Evolutionary conservation across 768 basidiomycete genomes (phyloP).

Genomic region (Suillus alpinus): DNA sequence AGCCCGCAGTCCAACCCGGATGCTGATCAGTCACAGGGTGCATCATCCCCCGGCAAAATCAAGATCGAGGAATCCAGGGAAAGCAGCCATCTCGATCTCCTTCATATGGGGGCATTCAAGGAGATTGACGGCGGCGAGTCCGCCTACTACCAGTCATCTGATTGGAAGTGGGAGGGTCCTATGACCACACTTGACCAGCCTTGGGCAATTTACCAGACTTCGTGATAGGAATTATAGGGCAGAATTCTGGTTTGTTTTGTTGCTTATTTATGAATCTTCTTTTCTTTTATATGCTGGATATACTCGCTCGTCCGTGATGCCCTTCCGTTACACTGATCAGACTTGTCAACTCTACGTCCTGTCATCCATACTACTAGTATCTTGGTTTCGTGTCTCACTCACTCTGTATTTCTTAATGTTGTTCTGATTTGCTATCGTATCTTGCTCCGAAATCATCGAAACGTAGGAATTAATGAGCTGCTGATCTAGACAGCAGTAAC

Average conservation of each 20-base stretch:
- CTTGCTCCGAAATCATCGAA: constrained; percentile 31
- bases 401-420: constrained; percentile 59
- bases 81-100: constrained; percentile 41
- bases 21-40: constrained; percentile 45
- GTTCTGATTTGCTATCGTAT: constrained; percentile 58
- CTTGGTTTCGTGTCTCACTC: constrained; percentile 39
- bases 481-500: constrained; percentile 1
- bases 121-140: constrained; percentile 78
- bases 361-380: constrained; percentile 38
- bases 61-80: constrained; percentile 48
- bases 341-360: constrained; percentile 23
- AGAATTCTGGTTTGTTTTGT: constrained; percentile 12
- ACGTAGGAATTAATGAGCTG: constrained; percentile 4
- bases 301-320: constrained; percentile 34
- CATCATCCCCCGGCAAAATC: constrained; percentile 44
- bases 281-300: constrained; percentile 43
- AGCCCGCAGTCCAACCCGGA: constrained; percentile 77
- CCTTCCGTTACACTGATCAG: constrained; percentile 28
- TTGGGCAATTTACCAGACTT: constrained; percentile 62
- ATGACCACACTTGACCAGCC: constrained; percentile 66
- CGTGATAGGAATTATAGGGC: constrained; percentile 42
- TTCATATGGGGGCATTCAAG: constrained; percentile 59
- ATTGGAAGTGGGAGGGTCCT: constrained; percentile 73
- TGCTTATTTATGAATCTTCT: constrained; percentile 26
- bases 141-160: constrained; percentile 52